Evolutionary conservation across 2,329 filamentous ascomycete species (phyloP), one percentile per base, ranked within the genome.

Genomic region (Lasiodiplodia citricola): DNA sequence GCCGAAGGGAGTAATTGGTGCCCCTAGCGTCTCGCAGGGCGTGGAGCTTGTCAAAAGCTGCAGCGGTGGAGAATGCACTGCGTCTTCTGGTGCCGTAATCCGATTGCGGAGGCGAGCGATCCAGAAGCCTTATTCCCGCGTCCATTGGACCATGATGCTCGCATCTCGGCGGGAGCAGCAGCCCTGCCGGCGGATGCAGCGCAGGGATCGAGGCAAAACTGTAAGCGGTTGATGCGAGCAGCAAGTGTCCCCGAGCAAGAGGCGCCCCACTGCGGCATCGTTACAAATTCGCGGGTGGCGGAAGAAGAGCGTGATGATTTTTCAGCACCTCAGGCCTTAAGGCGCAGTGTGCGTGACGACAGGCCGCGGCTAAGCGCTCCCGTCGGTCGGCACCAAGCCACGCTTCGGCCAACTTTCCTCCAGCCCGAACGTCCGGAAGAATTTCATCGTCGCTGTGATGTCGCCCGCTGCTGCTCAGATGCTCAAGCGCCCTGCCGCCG

Each of bases 401-500:
- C 38, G 23, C 37, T n/a, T 66, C 63, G 63, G 63, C 35, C 41
- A 55, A 18, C 50, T 55, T 11, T n/a, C 25, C 44, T 50, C 44
- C 58, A 28, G 31, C 31, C 52, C 55, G 52, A 67, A 23, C 65
- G 21, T 10, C 37, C 31, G 25, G 25, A 58, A 21, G 14, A 66
- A 25, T 16, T n/a, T 8, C 10, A 41, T 18, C 35, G 14, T 16
- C 28, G 41, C 44, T 28, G 35, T 52, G 18, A 67, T 69, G 68
- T 52, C 63, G 56, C 64, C 51, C 18, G 56, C 68, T 6, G 56
- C 68, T 10, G 50, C 44, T 25, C 66, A 68, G 52, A 75, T 78
- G 1, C 70, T 79, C 4, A 60, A 78, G 56, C 71, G 71, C 14
- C 78, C 78, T 31, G 73, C 74, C 35, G 74, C 72, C 70, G 70